Conservation (phyloP, 495 filamentous ascomycete genomes). For the Choiromyces venosus region DNA sequence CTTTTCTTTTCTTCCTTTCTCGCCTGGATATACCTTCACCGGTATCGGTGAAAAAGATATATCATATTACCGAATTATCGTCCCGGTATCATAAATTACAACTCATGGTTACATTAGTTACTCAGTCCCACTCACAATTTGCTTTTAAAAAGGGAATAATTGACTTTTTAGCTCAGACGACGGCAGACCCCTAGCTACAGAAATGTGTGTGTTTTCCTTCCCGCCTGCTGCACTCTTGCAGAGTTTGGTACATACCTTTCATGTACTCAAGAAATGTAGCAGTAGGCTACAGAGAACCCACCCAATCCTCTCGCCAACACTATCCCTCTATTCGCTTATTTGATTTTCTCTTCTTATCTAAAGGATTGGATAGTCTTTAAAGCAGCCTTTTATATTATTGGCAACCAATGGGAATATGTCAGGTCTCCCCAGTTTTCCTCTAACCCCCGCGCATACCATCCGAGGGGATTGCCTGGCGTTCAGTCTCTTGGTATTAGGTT, state of each 20-base stretch:
- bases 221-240: conserved; percentile 4
- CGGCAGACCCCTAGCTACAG: conserved; percentile 12
- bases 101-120: background rate
- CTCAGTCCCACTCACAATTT: background rate
- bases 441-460: background rate
- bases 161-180: background rate
- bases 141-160: background rate
- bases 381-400: background rate
- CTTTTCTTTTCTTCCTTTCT: background rate
- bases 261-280: background rate
- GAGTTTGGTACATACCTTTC: background rate
- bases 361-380: background rate
- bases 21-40: background rate
- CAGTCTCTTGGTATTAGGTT: conserved; percentile 8
- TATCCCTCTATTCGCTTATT: background rate
- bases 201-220: conserved; percentile 36
- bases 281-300: background rate
- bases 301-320: background rate
- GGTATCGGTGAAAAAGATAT: background rate
- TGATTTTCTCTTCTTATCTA: background rate
- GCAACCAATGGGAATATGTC: background rate
- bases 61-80: background rate
- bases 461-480: background rate
- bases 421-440: background rate
- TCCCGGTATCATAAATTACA: background rate